Percentiles rank a stretch among this genome's conserved stretches.
Evolutionary conservation across 805 yeast species (phyloP).

Genomic region (Candida tibetensis): DNA sequence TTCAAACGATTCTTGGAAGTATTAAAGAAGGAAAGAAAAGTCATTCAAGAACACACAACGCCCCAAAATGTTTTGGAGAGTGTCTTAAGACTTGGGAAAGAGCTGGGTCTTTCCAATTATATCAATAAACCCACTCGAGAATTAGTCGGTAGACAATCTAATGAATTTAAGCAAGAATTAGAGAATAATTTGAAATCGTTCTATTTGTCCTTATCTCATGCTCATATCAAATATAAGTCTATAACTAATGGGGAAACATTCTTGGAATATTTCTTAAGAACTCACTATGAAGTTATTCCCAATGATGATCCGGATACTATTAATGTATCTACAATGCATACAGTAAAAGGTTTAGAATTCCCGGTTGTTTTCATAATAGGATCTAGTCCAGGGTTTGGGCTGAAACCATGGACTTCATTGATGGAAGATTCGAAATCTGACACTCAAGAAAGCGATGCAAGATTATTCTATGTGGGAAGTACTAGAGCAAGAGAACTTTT

Average conservation of each 20-base stretch:
- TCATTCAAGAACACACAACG: slow-evolving; percentile 20
- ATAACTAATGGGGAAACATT: slow-evolving; percentile 18
- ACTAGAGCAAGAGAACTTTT: slow-evolving; percentile 57
- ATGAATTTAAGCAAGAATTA: slow-evolving; percentile 10
- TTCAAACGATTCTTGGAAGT: slow-evolving; percentile 11
- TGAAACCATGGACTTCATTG: slow-evolving; percentile 3
- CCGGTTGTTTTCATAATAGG: slow-evolving; percentile 58
- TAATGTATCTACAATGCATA: slow-evolving; percentile 65
- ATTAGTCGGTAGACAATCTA: slow-evolving; percentile 1
- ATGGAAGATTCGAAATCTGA: background rate
- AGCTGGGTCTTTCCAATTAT: slow-evolving; percentile 32
- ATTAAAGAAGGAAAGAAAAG: slow-evolving; percentile 16
- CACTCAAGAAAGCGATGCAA: slow-evolving; percentile 14
- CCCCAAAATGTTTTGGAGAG: slow-evolving; percentile 36
- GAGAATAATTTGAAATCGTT: slow-evolving; percentile 18
- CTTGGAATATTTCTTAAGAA: slow-evolving; percentile 38
- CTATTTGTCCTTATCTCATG: slow-evolving; percentile 17
- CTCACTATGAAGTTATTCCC: slow-evolving; percentile 38
- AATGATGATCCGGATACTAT: slow-evolving; percentile 30
- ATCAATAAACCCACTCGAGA: slow-evolving; percentile 13
- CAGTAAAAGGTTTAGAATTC: slow-evolving; percentile 73
- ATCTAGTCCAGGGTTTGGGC: slow-evolving; percentile 3
- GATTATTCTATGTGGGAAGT: slow-evolving; percentile 60
- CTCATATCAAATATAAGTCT: slow-evolving; percentile 13
- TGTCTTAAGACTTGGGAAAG: slow-evolving; percentile 28